Evolutionary conservation across 1,284 basidiomycete genomes (phyloP), one percentile per base, ranked within the genome.

Genomic region (Malassezia restricta): DNA sequence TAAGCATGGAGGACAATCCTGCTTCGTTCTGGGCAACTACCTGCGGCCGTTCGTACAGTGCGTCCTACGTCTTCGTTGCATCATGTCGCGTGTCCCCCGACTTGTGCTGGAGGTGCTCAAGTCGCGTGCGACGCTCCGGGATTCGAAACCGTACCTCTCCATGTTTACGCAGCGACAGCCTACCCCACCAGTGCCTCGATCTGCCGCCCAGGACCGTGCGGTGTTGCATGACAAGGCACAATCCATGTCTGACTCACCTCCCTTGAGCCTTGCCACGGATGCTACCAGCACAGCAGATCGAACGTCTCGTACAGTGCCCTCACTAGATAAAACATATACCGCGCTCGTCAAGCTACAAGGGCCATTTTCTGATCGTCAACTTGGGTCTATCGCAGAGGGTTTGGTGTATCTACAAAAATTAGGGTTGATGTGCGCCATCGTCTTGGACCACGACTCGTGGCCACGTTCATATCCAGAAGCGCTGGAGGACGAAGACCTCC

Each of bases 321-420:
- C 55, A 27, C 49, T 30, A 24, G 49, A 62, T 20, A 60, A 63
- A 50, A 57, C 64, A 15, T 84, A 86, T 52, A 89, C 88, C 1
- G 90, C 90, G 1, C 81, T 99, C 8, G 91, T 99, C 70, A 98
- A 98, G 75, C 78, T 98, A 11, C 94, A 98, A 74, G 89, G 92
- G 3, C 94, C 94, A 0, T 98, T 98, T 74, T 87, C 83, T n/a
- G 85, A 94, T 74, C 80, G 83, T 9, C 94, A 98, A 73, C 82
- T 98, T 53, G 85, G 90, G 61, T 91, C 88, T 69, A 87, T 99
- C 61, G 83, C 86, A 29, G 82, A 86, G 39, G 94, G 94, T 42
- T 82, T 99, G 77, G 85, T 90, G 44, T 89, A 95, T 71, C 81
- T 99, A 44, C 87, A 92, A 74, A 91, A 89, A 68, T 83, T 98